Percentiles rank a stretch among this genome's conserved stretches.
phyloP scores from a whole-genome alignment of 2,329 filamentous ascomycete species.

The Venturia nashicola region DNA sequence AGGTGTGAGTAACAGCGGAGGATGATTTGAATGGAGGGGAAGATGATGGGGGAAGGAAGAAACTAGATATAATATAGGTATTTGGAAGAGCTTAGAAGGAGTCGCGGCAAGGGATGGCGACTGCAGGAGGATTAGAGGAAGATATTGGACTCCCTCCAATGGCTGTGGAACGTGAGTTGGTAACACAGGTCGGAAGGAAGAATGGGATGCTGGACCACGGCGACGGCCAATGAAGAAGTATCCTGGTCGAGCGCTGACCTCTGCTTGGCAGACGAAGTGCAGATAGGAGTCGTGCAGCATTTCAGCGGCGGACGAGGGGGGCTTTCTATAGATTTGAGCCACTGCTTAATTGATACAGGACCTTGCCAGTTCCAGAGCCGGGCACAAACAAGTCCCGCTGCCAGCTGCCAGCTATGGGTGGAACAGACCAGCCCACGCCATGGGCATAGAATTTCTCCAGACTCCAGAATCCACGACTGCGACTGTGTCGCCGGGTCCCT shows the following conservation, averaged over 20 bases:
- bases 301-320: background rate
- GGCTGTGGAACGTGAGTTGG: background rate
- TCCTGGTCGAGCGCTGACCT: background rate
- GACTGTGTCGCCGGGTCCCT: too few species aligned
- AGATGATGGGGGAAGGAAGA: background rate
- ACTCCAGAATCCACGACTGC: background rate
- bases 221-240: background rate
- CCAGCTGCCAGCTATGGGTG: conserved; percentile 1
- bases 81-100: background rate
- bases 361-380: background rate
- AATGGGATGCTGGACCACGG: background rate
- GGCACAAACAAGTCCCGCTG: background rate
- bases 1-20: background rate
- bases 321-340: background rate
- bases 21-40: background rate
- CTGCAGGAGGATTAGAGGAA: background rate
- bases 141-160: background rate
- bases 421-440: background rate
- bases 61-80: background rate
- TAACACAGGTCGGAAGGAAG: conserved; percentile 1
- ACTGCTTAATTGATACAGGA: background rate
- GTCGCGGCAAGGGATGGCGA: background rate
- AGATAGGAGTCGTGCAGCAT: too few species aligned
- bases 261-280: background rate
- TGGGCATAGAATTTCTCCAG: background rate